Conservation (phyloP, 148 eudicot species). For the Gaultheria prostrata region DNA sequence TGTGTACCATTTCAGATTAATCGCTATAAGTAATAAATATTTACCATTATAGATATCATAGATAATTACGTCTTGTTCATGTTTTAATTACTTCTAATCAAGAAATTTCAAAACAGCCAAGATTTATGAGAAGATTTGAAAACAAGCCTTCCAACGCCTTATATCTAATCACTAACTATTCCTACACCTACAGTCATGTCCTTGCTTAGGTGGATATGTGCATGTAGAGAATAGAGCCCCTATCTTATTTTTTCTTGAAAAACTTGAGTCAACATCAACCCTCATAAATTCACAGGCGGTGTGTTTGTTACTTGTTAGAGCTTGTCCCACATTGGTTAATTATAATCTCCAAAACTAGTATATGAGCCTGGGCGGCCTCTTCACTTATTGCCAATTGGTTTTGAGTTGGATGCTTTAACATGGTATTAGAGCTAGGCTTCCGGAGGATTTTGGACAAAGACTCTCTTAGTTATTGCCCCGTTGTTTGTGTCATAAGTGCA, state of each 20-base stretch:
- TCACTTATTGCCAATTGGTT: too few relatives aligned
- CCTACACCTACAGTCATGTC: neutral
- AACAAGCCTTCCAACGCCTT: neutral
- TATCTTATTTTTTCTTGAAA: neutral
- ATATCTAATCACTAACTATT: neutral
- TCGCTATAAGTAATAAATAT: neutral
- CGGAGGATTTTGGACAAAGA: too few relatives aligned
- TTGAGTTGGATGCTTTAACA: too few relatives aligned
- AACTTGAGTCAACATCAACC: neutral
- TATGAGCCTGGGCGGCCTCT: too few relatives aligned
- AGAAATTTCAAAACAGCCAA: neutral
- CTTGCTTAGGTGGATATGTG: neutral
- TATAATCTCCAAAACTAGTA: too few relatives aligned
- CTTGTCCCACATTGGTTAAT: too few relatives aligned
- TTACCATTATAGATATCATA: neutral
- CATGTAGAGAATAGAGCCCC: neutral
- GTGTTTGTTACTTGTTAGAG: neutral
- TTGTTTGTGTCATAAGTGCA: too few relatives aligned
- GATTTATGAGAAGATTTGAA: neutral
- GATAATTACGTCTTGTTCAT: neutral
- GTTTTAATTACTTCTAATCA: neutral
- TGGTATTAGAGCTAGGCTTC: too few relatives aligned
- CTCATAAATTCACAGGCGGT: neutral
- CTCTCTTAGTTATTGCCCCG: too few relatives aligned
- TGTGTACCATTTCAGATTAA: neutral